phyloP scores from a whole-genome alignment of 495 filamentous ascomycete genomes.

The Penicillium flavigenum region DNA sequence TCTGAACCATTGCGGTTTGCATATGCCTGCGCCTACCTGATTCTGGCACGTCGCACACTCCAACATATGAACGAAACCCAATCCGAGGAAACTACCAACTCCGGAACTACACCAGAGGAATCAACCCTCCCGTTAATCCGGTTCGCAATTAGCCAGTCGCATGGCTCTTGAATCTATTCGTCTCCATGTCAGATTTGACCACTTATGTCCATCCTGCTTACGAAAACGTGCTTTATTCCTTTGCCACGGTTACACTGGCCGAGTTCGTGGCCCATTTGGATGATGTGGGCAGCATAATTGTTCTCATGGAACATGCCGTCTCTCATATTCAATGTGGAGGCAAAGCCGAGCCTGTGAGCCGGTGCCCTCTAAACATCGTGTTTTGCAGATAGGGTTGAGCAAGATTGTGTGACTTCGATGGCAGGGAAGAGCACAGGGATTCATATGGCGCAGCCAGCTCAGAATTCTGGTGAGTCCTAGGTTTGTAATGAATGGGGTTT shows the following conservation, averaged over 20 bases:
- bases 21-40: background rate
- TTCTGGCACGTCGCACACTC: background rate
- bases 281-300: constrained; percentile 6
- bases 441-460: background rate
- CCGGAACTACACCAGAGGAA: background rate
- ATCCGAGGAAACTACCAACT: background rate
- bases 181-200: background rate
- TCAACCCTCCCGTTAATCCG: background rate
- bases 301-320: constrained; percentile 12
- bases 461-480: constrained; percentile 11
- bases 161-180: background rate
- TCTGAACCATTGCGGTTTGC: background rate
- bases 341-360: constrained; percentile 22
- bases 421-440: background rate
- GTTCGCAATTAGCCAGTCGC: background rate
- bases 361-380: constrained; percentile 23
- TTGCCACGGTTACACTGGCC: background rate
- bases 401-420: background rate
- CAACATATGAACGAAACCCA: background rate
- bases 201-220: background rate
- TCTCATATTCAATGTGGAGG: constrained; percentile 24
- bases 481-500: constrained; percentile 9
- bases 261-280: constrained; percentile 1
- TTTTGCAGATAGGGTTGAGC: constrained; percentile 4
- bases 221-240: background rate